Base-by-base conservation (phyloP, 495 filamentous ascomycete species). In the Aspergillus avenaceus region DNA sequence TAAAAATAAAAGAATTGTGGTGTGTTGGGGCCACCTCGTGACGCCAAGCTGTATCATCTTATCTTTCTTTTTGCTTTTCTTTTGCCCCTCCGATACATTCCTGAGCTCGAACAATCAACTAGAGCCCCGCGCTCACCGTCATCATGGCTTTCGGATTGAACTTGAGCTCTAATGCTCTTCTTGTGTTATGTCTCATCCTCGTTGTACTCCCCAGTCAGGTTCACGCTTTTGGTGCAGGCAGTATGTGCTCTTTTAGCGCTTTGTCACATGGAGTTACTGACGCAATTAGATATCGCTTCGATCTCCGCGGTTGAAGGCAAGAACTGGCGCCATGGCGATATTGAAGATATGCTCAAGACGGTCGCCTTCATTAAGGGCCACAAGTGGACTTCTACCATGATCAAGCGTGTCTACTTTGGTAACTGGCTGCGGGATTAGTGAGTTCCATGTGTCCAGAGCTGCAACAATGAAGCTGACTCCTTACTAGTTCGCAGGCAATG, bases 291-390 rank as follows among this genome's bases (percentile, higher is more conserved):
- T 61, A 96, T 97, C 53, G 92, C 93, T 13, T 90, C 86, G 0
- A 93, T 98, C 58, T 90, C 92, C 1, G 83, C 87, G 61, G 84
- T 98, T 55, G 93, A 98, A 69, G 93, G 93, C 19, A 80, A 87
- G 58, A 98, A 98, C 63, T 98, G 89, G 85, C 85, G 93, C 51
- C 93, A 97, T 85, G 93, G 93, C 47, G 92, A 97, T 67, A 93
- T 96, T 53, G 91, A 97, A 72, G 93, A 98, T 68, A 84, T 90
- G 64, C 83, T 98, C 54, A 91, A 91, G 72, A 90, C 84, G 12
- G 74, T 98, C 50, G 85, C 90, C 19, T 96, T 88, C 61, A 79
- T 97, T 43, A 79, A 84, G 47, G 91, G 91, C 29, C 88, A 93
- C 59, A 97, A 98, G 71, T 98, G 93, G 93, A 91, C 91, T 16